Percentiles rank a stretch among this genome's conserved stretches.
Evolutionary conservation across 352 stramenopile species (phyloP).

Genomic region (Saprolegnia parasitica): DNA sequence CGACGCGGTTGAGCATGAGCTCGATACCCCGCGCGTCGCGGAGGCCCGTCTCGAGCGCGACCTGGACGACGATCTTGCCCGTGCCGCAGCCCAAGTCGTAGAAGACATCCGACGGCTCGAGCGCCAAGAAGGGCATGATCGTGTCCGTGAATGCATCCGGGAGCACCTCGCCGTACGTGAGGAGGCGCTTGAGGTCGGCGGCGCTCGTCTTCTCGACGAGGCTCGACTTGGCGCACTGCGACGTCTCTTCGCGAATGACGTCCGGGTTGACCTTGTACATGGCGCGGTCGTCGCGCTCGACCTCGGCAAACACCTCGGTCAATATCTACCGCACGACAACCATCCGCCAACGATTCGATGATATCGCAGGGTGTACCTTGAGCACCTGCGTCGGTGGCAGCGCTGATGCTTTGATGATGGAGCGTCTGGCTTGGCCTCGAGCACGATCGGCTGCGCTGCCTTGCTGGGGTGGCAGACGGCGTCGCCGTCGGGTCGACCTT

Average conservation of each 20-base stretch:
- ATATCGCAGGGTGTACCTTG: background rate
- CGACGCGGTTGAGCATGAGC: constrained; percentile 79
- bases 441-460: background rate
- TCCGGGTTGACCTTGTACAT: constrained; percentile 70
- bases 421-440: background rate
- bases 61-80: constrained; percentile 75
- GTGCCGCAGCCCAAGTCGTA: constrained; percentile 80
- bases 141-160: constrained; percentile 55
- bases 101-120: constrained; percentile 67
- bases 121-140: constrained; percentile 59
- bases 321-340: constrained; percentile 1
- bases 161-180: constrained; percentile 81
- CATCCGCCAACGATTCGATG: background rate
- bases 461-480: constrained; percentile 1
- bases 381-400: constrained; percentile 2
- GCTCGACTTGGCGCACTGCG: constrained; percentile 49
- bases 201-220: constrained; percentile 64
- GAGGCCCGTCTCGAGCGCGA: constrained; percentile 62
- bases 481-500: background rate
- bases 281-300: constrained; percentile 63
- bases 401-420: background rate
- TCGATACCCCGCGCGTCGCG: constrained; percentile 67
- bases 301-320: constrained; percentile 16
- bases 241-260: constrained; percentile 56
- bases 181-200: constrained; percentile 61